phyloP scores from a whole-genome alignment of 2,329 filamentous ascomycete genomes.

The Aspergillus fijiensis region DNA sequence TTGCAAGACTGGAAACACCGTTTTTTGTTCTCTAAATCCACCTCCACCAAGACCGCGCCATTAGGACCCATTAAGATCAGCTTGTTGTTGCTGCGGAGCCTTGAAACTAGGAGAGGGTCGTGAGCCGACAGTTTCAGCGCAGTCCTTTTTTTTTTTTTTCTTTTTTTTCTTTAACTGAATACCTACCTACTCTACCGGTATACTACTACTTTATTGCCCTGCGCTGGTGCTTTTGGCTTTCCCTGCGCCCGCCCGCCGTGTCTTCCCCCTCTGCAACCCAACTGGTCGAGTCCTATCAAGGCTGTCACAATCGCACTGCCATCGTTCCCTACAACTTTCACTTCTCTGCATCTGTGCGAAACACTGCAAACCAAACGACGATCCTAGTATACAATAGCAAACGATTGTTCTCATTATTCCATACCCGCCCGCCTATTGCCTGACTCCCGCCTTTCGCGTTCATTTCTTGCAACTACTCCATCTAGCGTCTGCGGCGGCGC shows the following conservation, averaged over 20 bases:
- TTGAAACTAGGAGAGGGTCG: neutral
- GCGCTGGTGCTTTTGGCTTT: neutral
- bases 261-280: neutral
- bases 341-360: neutral
- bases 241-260: neutral
- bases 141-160: neutral
- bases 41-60: neutral
- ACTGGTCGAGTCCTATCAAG: neutral
- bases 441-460: conserved; percentile 6
- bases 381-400: neutral
- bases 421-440: neutral
- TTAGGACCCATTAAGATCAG: neutral
- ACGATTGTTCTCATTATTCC: neutral
- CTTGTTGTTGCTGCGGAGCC: neutral
- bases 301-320: neutral
- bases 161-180: no score
- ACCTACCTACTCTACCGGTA: no score
- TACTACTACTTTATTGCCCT: neutral
- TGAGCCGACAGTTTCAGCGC: conserved; percentile 1
- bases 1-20: neutral
- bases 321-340: neutral
- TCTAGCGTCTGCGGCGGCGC: conserved; percentile 15
- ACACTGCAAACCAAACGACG: neutral
- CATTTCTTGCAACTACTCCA: conserved; percentile 6
- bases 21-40: neutral